These are phyloP conservation scores for Herpetospermum pedunculosum DNA, from an alignment of 306 rosid genomes.

Conservation along the genomic window DNA sequence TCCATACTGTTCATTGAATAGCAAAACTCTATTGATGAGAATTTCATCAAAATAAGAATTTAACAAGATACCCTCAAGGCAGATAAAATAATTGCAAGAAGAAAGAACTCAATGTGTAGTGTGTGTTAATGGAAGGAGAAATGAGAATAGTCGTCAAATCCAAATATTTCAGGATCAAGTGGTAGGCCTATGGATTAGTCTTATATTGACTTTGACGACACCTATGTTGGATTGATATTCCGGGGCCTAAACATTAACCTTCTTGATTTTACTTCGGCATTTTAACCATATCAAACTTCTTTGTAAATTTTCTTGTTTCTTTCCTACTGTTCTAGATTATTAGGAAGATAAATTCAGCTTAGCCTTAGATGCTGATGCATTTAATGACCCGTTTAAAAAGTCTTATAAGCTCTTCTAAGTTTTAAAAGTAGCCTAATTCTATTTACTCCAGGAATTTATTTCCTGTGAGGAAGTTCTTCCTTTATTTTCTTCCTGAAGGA, in stretches of 20 bases:
- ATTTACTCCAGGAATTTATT: not conserved
- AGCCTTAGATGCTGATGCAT: not conserved
- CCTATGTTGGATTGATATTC: not conserved
- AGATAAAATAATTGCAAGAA: not conserved
- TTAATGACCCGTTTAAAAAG: not conserved
- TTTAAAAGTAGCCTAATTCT: not conserved
- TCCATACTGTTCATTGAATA: not conserved
- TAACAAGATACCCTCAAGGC: not conserved
- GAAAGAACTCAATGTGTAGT: not conserved
- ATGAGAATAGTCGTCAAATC: not conserved
- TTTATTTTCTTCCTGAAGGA: not conserved
- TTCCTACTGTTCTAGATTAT: not conserved
- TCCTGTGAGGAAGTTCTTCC: not conserved
- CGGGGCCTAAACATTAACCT: not conserved
- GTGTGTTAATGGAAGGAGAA: not conserved
- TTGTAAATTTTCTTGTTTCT: not conserved
- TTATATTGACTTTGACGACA: not conserved
- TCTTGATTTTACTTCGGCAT: not conserved
- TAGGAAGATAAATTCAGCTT: not conserved
- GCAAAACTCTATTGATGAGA: not conserved
- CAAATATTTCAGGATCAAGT: not conserved
- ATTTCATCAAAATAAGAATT: not conserved
- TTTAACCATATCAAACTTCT: not conserved
- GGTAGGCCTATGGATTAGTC: not conserved
- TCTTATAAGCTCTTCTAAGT: not conserved